These are phyloP conservation scores for Pseudopediastrum boryanum DNA, from an alignment of 139 green algal species.

Conservation along the genomic window DNA sequence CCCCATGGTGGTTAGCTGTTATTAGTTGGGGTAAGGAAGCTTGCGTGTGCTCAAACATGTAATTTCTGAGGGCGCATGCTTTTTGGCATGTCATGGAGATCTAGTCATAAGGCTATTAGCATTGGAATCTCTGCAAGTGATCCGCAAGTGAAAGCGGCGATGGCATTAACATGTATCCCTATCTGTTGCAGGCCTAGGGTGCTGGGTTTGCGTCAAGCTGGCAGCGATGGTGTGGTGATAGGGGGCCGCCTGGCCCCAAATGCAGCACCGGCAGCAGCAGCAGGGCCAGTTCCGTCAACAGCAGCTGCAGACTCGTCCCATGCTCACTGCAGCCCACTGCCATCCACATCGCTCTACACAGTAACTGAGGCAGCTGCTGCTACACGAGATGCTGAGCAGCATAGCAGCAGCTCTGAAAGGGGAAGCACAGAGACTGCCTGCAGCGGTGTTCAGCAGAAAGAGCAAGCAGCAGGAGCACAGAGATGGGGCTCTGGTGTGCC, in stretches of 20 bases:
- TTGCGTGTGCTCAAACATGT: no score
- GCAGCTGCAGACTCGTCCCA: neutral
- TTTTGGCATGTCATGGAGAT: no score
- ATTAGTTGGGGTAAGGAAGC: no score
- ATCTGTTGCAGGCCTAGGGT: constrained; percentile 4
- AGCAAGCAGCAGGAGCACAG: constrained; percentile 2
- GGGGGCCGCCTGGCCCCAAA: constrained; percentile 1
- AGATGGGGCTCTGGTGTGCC: no score
- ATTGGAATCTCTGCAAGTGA: no score
- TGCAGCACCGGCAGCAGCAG: neutral
- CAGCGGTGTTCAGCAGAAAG: neutral
- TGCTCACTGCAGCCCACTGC: neutral
- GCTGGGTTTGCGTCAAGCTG: neutral
- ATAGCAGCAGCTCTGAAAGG: neutral
- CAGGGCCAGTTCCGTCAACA: neutral
- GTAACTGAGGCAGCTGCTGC: neutral
- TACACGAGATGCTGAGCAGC: neutral
- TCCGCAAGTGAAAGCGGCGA: no score
- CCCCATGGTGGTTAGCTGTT: no score
- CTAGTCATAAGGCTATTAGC: no score
- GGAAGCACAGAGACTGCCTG: no score
- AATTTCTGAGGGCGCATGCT: no score
- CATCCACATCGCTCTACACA: neutral
- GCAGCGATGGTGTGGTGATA: constrained; percentile 1
- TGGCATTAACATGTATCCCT: no score